These are phyloP conservation scores for Fusarium odoratissimum DNA, from an alignment of 2,329 filamentous ascomycete species.

Conservation along the genomic window DNA sequence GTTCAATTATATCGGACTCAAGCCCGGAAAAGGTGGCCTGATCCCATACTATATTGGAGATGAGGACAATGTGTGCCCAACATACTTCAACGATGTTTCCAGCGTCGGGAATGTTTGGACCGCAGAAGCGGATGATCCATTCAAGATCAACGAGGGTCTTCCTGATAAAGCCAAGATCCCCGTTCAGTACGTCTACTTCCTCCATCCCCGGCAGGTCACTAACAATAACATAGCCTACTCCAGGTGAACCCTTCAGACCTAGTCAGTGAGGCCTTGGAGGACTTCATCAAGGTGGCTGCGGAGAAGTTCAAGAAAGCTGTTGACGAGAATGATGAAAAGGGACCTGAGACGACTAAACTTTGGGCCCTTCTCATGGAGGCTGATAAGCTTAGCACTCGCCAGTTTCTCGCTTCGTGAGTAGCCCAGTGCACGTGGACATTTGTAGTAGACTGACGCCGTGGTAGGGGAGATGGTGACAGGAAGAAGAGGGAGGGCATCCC, in stretches of 20 bases:
- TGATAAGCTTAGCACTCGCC: constrained; percentile 32
- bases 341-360: neutral
- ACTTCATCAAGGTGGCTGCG: neutral
- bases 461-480: neutral
- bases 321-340: neutral
- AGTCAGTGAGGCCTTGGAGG: neutral
- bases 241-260: neutral
- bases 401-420: constrained; percentile 39
- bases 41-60: constrained; percentile 38
- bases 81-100: constrained; percentile 29
- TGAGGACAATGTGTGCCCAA: neutral
- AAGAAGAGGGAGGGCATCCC: neutral
- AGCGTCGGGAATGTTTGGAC: constrained; percentile 9
- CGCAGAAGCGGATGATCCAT: neutral
- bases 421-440: accelerated
- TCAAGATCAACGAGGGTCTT: constrained; percentile 21
- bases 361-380: constrained; percentile 28
- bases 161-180: constrained; percentile 11
- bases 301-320: neutral
- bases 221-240: neutral
- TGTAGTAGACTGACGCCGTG: neutral
- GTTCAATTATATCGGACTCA: constrained; percentile 31
- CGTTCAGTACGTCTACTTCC: neutral
- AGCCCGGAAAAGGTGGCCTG: constrained; percentile 5
- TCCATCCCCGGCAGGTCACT: accelerated